These are phyloP conservation scores for Nicotiana knightiana DNA, from an alignment of 257 asterid species.

Conservation along the genomic window DNA sequence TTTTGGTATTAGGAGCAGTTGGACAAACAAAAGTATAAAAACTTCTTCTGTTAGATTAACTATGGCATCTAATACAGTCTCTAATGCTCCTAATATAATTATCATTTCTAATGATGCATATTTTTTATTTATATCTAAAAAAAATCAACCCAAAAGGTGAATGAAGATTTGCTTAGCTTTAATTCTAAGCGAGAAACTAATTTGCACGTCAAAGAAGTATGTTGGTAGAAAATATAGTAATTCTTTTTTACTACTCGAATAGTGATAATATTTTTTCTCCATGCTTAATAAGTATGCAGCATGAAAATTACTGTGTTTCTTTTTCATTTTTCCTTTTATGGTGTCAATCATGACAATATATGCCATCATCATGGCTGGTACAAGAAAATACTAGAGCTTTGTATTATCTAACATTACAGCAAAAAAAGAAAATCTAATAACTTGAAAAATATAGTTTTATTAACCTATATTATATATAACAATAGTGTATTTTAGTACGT, in stretches of 20 bases:
- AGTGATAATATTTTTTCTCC: background rate
- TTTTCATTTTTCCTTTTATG: background rate
- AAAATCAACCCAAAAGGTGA: no score
- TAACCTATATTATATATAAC: no score
- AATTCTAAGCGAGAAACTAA: background rate
- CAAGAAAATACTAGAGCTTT: no score
- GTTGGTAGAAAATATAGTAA: background rate
- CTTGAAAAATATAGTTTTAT: no score
- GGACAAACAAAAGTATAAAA: background rate
- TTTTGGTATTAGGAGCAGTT: background rate
- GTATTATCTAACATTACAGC: no score
- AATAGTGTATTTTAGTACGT: background rate
- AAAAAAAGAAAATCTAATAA: no score
- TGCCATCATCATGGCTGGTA: no score
- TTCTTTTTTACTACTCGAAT: background rate
- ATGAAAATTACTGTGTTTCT: conserved; percentile 16
- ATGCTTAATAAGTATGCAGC: conserved; percentile 33
- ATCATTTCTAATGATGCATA: no score
- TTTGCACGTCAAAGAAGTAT: conserved; percentile 34
- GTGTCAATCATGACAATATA: no score
- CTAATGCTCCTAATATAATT: background rate
- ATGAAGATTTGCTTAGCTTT: no score
- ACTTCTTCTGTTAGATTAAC: background rate
- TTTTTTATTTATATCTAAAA: no score
- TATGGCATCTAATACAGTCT: background rate